A percentile compares a stretch with the other conserved stretches of the same genome.
Evolutionary conservation across 2,329 filamentous ascomycete species (phyloP).

Genomic region (Amylocarpus encephaloides): DNA sequence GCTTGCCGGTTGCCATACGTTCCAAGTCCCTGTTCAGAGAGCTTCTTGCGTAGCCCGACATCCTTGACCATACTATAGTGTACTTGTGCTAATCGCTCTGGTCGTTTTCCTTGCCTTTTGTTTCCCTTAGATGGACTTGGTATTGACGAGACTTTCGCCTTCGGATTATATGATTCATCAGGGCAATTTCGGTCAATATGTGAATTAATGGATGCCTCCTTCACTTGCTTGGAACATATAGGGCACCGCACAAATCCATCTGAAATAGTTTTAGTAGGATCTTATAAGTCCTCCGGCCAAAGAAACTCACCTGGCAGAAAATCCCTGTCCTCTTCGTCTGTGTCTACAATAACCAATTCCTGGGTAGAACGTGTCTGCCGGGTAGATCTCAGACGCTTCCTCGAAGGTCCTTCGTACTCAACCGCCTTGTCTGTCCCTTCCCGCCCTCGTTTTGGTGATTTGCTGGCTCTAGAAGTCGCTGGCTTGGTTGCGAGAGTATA

Average conservation of each 20-base stretch:
- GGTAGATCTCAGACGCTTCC: constrained; percentile 48
- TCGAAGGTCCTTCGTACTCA: constrained; percentile 29
- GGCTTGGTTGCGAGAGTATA: constrained; percentile 56
- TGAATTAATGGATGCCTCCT: constrained; percentile 66
- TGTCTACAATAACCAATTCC: constrained; percentile 31
- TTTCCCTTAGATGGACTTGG: constrained; percentile 3
- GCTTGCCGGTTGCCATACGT: constrained; percentile 60
- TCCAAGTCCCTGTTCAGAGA: constrained; percentile 73
- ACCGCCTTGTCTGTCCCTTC: constrained; percentile 28
- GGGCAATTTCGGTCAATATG: constrained; percentile 60
- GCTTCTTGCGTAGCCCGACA: constrained; percentile 67
- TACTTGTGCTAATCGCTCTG: constrained; percentile 57
- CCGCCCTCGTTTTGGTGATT: constrained; percentile 48
- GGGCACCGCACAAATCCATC: constrained; percentile 73
- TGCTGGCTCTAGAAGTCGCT: constrained; percentile 9
- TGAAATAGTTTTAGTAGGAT: constrained; percentile 11
- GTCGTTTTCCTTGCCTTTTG: constrained; percentile 13
- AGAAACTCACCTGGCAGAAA: constrained; percentile 24
- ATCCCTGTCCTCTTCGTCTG: constrained; percentile 25
- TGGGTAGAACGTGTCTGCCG: constrained; percentile 38
- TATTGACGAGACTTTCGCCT: neutral
- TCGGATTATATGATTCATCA: constrained; percentile 14
- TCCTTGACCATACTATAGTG: constrained; percentile 89
- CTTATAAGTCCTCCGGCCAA: neutral
- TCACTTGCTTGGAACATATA: constrained; percentile 71